Base-by-base conservation (phyloP, 805 yeast species). In the Saccharomycopsis schoenii region DNA sequence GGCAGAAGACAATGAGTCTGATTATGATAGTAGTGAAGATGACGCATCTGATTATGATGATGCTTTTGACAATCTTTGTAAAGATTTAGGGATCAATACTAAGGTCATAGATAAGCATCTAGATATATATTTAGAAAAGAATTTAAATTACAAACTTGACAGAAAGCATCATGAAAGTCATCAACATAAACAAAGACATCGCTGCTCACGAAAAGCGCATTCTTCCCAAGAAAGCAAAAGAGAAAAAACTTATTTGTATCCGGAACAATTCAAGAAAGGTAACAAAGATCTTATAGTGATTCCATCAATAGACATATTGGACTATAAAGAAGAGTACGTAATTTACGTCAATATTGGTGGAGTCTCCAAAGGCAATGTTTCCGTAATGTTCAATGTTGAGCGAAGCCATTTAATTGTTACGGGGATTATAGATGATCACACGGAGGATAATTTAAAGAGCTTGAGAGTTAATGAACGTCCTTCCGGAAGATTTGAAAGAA, bases 271-370 rank as follows among this genome's bases (percentile, higher is more conserved):
- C 34, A 36, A n/a, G 19, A 37, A 55, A 15, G 29, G 19, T 8
- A 25, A 54, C 6, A 61, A 60, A 54, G 57, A 61, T 15, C 42
- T 61, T 8, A 56, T 50, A 8, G 62, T 63, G 6, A 21, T 40
- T 15, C 76, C 77, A 62, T 69, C 76, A 34, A 67, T 71, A 36
- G 68, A 69, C 58, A 75, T 73, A 60, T 58, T 75, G 17, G 67
- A 62, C 24, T 68, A 71, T 57, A 71, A 73, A 1, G 72, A 71
- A 3, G 80, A 77, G 65, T 67, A 76, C 56, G 79, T 76, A 57
- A 71, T 78, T 40, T 60, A 64, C 39, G 19, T 64, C 14, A 39
- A 60, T 17, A 24, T 64, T 10, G 64, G 65, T 11, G 66, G 66
- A 4, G 61, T 61, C n/a, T 24, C 57, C 1, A 63, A 57, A 50